Conservation (phyloP, 768 basidiomycete species). For the Collybia mongolica region DNA sequence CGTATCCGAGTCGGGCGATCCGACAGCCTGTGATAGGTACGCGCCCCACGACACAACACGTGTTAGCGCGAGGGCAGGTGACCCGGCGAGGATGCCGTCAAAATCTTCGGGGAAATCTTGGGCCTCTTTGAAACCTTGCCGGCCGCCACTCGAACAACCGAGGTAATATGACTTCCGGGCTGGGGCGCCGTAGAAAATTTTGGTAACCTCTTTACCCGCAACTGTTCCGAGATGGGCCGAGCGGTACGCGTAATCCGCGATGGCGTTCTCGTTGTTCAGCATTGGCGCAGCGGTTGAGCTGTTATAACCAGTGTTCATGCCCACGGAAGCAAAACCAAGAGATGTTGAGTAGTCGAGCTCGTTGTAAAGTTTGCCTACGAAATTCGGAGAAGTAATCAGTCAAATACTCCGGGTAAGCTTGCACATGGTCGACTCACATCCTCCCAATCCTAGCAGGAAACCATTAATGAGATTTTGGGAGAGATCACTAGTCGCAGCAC, state of each 20-base stretch:
- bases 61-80: neutral
- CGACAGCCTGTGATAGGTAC: neutral
- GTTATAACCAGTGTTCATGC: no score
- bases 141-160: constrained; percentile 6
- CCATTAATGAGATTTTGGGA: no score
- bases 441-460: no score
- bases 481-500: no score
- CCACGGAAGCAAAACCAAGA: no score
- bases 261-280: constrained; percentile 5
- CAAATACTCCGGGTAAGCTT: no score
- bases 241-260: constrained; percentile 6
- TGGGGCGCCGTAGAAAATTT: constrained; percentile 2
- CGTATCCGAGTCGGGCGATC: neutral
- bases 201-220: constrained; percentile 7
- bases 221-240: constrained; percentile 8
- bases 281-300: no score
- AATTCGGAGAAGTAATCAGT: no score
- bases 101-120: constrained; percentile 12
- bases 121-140: constrained; percentile 6
- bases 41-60: neutral
- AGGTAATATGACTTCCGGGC: constrained; percentile 7
- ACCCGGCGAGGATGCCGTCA: constrained; percentile 6
- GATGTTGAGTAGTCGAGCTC: no score
- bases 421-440: no score
- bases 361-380: no score